Conservation (phyloP, 192 early-diverging fungal species). For the Backusella morwellensis region DNA sequence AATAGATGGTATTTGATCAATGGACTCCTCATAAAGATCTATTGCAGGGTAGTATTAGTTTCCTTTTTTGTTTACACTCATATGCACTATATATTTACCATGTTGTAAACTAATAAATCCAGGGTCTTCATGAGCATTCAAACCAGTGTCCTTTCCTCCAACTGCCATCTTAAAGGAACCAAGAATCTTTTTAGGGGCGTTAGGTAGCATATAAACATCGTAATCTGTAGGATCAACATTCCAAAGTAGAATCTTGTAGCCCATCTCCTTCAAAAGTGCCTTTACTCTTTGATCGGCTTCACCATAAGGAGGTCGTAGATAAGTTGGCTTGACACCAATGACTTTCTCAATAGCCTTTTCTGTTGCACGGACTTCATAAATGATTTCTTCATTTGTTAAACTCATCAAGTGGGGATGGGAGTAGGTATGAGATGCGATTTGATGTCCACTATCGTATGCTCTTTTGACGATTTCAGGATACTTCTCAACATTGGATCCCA, state of each 20-base stretch:
- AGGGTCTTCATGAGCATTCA: slow-evolving; percentile 31
- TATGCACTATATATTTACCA: slow-evolving; percentile 16
- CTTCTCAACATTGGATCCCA: slow-evolving; percentile 51
- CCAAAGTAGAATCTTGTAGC: slow-evolving; percentile 35
- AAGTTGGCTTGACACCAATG: slow-evolving; percentile 52
- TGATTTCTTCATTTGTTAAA: slow-evolving; percentile 41
- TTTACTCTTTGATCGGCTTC: slow-evolving; percentile 60
- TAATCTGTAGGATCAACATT: slow-evolving; percentile 39
- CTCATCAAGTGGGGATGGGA: slow-evolving; percentile 48
- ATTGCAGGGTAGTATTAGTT: not conserved
- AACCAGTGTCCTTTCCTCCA: slow-evolving; percentile 12
- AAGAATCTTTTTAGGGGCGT: slow-evolving; percentile 15
- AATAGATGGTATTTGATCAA: slow-evolving; percentile 12
- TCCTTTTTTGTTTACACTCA: not conserved
- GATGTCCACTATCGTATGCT: slow-evolving; percentile 53
- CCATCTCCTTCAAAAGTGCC: slow-evolving; percentile 39
- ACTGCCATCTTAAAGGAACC: slow-evolving; percentile 15
- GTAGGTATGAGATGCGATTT: slow-evolving; percentile 60
- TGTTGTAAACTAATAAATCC: slow-evolving; percentile 39
- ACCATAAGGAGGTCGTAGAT: slow-evolving; percentile 62
- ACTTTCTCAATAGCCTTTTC: slow-evolving; percentile 48
- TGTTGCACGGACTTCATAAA: slow-evolving; percentile 43
- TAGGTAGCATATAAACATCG: slow-evolving; percentile 24
- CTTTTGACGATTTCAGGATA: slow-evolving; percentile 46
- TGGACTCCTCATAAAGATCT: slow-evolving; percentile 17